Evolutionary conservation across 2,329 filamentous ascomycete genomes (phyloP).

Genomic region (Zasmidium cellare): DNA sequence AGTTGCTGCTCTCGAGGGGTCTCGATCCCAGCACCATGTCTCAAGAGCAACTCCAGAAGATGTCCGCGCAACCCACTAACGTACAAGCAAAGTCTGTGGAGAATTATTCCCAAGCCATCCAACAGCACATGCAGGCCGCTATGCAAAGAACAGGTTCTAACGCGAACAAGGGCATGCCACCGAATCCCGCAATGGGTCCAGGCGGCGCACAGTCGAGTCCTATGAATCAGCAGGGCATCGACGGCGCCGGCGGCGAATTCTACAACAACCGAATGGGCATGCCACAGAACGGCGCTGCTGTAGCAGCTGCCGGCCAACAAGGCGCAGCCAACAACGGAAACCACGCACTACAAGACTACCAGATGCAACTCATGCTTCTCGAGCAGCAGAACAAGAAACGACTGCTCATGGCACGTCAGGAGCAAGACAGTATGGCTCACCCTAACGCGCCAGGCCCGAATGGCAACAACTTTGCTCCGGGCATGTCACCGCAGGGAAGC

Average conservation of each 20-base stretch:
- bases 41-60: slow-evolving; percentile 70
- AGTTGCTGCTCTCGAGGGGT: slow-evolving; percentile 61
- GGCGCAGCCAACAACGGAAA: slow-evolving; percentile 59
- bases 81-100: slow-evolving; percentile 82
- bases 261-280: slow-evolving; percentile 33
- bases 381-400: slow-evolving; percentile 88
- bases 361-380: slow-evolving; percentile 85
- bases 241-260: slow-evolving; percentile 60
- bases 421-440: slow-evolving; percentile 67
- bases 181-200: slow-evolving; percentile 57
- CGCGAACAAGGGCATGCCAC: slow-evolving; percentile 70
- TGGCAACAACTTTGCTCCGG: slow-evolving; percentile 49
- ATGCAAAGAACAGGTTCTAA: slow-evolving; percentile 63
- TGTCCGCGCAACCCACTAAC: slow-evolving; percentile 54
- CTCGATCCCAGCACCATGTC: slow-evolving; percentile 75
- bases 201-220: slow-evolving; percentile 34
- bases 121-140: slow-evolving; percentile 77
- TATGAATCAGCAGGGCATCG: slow-evolving; percentile 55
- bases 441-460: slow-evolving; percentile 42
- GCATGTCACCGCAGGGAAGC: slow-evolving; percentile 69
- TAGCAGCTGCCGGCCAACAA: slow-evolving; percentile 28
- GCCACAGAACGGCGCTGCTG: slow-evolving; percentile 27
- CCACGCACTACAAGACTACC: slow-evolving; percentile 81
- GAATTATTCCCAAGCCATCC: slow-evolving; percentile 81
- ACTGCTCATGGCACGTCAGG: slow-evolving; percentile 77